phyloP scores from a whole-genome alignment of 2,329 filamentous ascomycete species.

The Falciphora oryzae region DNA sequence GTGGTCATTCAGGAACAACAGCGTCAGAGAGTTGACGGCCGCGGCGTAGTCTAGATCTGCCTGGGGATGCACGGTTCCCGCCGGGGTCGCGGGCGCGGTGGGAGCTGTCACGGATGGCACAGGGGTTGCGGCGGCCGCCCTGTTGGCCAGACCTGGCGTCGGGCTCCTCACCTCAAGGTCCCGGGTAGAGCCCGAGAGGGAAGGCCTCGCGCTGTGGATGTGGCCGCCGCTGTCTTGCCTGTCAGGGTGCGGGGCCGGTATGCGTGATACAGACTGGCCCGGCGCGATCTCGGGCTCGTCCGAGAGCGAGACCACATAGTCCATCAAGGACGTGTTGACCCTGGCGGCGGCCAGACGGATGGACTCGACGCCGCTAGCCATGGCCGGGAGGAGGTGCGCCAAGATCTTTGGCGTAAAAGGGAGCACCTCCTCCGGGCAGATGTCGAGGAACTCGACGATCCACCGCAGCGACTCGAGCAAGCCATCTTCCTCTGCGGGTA shows the following conservation, averaged over 20 bases:
- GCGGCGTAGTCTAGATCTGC: constrained; percentile 91
- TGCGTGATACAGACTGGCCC: constrained; percentile 30
- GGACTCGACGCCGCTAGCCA: constrained; percentile 85
- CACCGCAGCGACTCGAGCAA: constrained; percentile 85
- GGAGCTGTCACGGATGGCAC: constrained; percentile 20
- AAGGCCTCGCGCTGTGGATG: constrained; percentile 39
- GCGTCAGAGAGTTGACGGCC: constrained; percentile 84
- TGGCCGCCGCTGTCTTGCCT: constrained; percentile 23
- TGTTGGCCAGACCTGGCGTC: constrained; percentile 32
- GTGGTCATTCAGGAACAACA: constrained; percentile 93
- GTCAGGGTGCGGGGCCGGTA: constrained; percentile 32
- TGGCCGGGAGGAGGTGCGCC: constrained; percentile 85
- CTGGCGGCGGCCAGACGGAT: constrained; percentile 83
- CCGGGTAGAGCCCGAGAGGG: constrained; percentile 43
- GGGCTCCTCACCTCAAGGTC: constrained; percentile 49
- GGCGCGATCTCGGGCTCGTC: constrained; percentile 52
- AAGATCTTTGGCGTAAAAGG: constrained; percentile 90
- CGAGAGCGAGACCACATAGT: constrained; percentile 87
- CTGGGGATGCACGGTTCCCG: constrained; percentile 37
- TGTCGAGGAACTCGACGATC: constrained; percentile 96
- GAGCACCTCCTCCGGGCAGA: constrained; percentile 93
- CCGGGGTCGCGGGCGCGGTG: constrained; percentile 39
- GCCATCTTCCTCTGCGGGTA: constrained; percentile 71
- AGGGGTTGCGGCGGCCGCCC: constrained; percentile 38
- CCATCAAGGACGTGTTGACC: constrained; percentile 87